Evolutionary conservation across 2,329 filamentous ascomycete species (phyloP).

Genomic region (Dothiorella sarmentorum): DNA sequence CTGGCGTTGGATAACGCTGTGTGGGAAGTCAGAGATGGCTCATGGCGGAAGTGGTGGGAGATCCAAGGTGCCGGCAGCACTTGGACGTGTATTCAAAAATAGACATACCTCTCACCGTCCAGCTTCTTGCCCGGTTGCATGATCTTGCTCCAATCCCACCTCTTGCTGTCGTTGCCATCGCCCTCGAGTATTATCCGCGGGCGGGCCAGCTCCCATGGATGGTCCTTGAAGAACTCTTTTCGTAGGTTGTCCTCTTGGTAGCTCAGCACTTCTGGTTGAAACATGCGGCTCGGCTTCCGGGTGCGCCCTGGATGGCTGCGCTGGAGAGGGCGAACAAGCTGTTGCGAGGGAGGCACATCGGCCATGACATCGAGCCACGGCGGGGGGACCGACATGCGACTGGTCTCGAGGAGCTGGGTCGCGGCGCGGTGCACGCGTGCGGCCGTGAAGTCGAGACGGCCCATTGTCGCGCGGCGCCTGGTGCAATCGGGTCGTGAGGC

Average conservation of each 20-base stretch:
- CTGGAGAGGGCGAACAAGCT: conserved; percentile 53
- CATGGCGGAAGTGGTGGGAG: neutral
- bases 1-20: conserved; percentile 87
- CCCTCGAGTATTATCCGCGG: conserved; percentile 81
- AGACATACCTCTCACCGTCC: conserved; percentile 73
- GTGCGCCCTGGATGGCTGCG: conserved; percentile 36
- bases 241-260: conserved; percentile 85
- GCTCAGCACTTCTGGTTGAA: conserved; percentile 70
- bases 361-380: conserved; percentile 57
- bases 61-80: neutral
- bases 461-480: conserved; percentile 43
- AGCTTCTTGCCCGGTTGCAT: conserved; percentile 71
- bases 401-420: conserved; percentile 46
- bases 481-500: neutral
- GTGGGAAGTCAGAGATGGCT: conserved; percentile 21
- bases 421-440: conserved; percentile 53
- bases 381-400: conserved; percentile 40
- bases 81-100: neutral
- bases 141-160: conserved; percentile 75
- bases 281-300: conserved; percentile 68
- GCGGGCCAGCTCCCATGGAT: conserved; percentile 94
- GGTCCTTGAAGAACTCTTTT: conserved; percentile 81
- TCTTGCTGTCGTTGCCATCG: conserved; percentile 75
- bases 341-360: conserved; percentile 58
- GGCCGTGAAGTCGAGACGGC: conserved; percentile 50